Base-by-base conservation (phyloP, 495 filamentous ascomycete species). In the Trichoderma gamsii region DNA sequence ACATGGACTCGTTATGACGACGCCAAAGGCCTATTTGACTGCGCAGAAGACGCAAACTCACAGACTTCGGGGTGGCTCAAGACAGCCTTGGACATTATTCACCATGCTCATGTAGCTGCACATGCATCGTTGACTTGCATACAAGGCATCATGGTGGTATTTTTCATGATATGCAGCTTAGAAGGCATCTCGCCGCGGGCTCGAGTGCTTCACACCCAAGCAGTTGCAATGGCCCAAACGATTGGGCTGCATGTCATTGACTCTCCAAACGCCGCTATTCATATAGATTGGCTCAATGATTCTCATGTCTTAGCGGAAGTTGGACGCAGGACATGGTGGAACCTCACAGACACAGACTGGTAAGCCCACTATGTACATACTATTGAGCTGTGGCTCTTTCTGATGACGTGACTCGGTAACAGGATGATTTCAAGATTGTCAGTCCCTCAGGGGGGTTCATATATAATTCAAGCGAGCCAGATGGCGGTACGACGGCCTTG, bases 261-360 rank as follows among this genome's bases (percentile, higher is more conserved):
- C 63, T 75, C 77, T 73, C 56, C 56, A 15, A 27, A 27, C 16
- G n/a, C 27, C 27, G 2, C 23, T n/a, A 32, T 8, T 25, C 23
- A 29, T 4, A 9, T 25, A 32, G 16, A 13, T 11, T 8, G 8
- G 16, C 21, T 29, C 1, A 61, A 61, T 8, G 12, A 27, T 3
- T 61, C 56, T 16, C 74, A 72, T 29, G 64, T 70, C 5, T 70
- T 74, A 59, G 63, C 72, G 4, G 61, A 81, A 64, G 77, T 80
- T n/a, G 73, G 74, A 13, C 69, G 80, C 43, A 75, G 81, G 61
- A 71, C 79, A 4, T 82, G 80, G 79, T 82, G 79, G 81, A 77
- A 82, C 70, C 66, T 83, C 0, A 76, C 73, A 43, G 76, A 73
- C 25, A 74, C 75, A n/a, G 81, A 83, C 66, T 83, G 79, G 80